Base-by-base conservation (phyloP, 2,329 filamentous ascomycete genomes). In the Sclerotinia trifoliorum region DNA sequence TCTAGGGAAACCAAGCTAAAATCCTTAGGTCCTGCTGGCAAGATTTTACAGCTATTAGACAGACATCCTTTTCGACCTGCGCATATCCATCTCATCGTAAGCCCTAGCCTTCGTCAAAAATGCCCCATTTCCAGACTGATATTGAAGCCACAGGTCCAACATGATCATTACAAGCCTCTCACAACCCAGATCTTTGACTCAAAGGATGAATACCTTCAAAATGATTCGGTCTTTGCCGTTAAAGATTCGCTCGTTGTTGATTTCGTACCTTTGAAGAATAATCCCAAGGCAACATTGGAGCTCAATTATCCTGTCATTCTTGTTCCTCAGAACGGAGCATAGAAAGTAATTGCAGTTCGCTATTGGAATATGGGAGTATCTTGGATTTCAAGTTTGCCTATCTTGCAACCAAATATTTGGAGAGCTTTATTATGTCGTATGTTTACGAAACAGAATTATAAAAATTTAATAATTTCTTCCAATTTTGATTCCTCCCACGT, bases 131-230 rank as follows among this genome's bases (percentile, higher is more conserved):
- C 26, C 44, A 0, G 10, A 17, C 29, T 54, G n/a, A 57, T 21
- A 44, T 1, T 6, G 10, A 46, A 51, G 7, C 1, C 13, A 26
- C 57, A 75, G 74, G 71, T 73, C 54, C 67, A 71, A 68, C 49
- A 69, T 48, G 70, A 73, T 17, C 67, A 71, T 44, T 91, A 90
- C 81, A 89, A 88, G 76, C 82, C 88, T 82, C 73, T 92, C 69
- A 90, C 90, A 1, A 93, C 91, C 0, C 91, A 94, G 78, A 88
- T 94, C 65, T 94, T 93, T 77, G 90, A 92, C 78, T 83, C 83
- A 70, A 82, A 86, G 70, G 86, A 89, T 79, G 83, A 85, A 61
- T 91, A 91, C 77, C 82, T 93, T 35, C 76, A 78, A 49, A 79
- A 81, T 26, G 81, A 82, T 72, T 81, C 80, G 5, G 83, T 84